Evolutionary conservation across 805 yeast species (phyloP).

Genomic region (Pichia nakasei): DNA sequence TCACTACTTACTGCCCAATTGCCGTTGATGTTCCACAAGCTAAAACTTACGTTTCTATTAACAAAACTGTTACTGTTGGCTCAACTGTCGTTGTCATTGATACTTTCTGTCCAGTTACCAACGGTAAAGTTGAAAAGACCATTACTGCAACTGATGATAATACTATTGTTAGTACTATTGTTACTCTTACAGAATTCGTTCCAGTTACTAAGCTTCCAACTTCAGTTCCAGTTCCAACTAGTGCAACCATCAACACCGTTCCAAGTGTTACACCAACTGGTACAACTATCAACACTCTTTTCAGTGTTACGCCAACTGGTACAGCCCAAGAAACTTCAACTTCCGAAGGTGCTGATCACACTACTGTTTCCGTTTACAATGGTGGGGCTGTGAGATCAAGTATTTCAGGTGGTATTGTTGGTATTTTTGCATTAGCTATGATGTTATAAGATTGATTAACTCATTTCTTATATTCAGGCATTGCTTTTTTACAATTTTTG

Average conservation of each 20-base stretch:
- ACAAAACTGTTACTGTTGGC: constrained; percentile 1
- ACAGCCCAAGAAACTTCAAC: background rate
- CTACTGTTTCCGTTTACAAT: constrained; percentile 8
- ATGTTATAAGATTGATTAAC: constrained; percentile 3
- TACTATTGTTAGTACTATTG: background rate
- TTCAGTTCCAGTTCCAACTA: constrained; percentile 3
- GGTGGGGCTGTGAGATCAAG: constrained; percentile 14
- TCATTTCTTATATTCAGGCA: background rate
- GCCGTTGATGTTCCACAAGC: background rate
- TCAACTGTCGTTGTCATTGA: background rate
- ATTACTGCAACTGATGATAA: background rate
- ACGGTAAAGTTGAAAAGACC: background rate
- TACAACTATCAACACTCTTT: too few species aligned
- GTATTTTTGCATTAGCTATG: constrained; percentile 3
- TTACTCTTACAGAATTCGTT: background rate
- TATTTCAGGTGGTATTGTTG: constrained; percentile 8
- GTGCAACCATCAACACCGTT: too few species aligned
- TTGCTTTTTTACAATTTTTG: background rate
- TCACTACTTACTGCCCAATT: constrained; percentile 18
- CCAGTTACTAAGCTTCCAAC: too few species aligned
- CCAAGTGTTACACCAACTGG: constrained; percentile 3
- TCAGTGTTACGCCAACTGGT: constrained; percentile 1
- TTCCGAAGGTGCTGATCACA: constrained; percentile 2
- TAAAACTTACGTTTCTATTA: background rate
- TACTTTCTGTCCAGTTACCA: background rate